These are phyloP conservation scores for Nemania sp. DNA, from an alignment of 2,329 filamentous ascomycete genomes.

Conservation along the genomic window DNA sequence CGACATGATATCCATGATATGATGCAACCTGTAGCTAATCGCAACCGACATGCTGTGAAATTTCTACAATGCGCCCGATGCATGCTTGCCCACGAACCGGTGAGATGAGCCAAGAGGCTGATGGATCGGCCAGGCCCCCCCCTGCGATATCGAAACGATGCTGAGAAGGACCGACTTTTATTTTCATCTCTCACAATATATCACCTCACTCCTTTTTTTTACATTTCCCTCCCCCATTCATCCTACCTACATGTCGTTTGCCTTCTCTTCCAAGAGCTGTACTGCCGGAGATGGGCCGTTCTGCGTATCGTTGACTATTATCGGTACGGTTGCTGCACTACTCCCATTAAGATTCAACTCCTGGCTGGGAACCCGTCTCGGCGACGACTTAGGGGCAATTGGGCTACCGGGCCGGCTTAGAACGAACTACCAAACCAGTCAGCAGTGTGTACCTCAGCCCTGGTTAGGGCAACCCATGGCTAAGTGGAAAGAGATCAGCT, in stretches of 20 bases:
- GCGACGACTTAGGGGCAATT: slow-evolving; percentile 62
- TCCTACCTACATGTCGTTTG: slow-evolving; percentile 42
- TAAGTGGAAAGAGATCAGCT: slow-evolving; percentile 45
- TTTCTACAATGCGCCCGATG: neutral
- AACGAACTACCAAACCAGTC: slow-evolving; percentile 63
- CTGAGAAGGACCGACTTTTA: slow-evolving; percentile 18
- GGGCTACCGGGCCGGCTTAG: slow-evolving; percentile 72
- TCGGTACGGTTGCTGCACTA: slow-evolving; percentile 20
- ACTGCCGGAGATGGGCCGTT: slow-evolving; percentile 39
- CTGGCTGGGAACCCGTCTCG: slow-evolving; percentile 52
- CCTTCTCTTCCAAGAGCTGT: slow-evolving; percentile 47
- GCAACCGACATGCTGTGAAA: too few species aligned
- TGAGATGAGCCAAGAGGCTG: neutral
- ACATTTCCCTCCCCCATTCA: neutral
- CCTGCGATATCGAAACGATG: neutral
- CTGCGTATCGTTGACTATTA: slow-evolving; percentile 33
- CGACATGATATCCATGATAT: too few species aligned
- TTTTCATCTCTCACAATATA: neutral
- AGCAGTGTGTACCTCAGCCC: neutral
- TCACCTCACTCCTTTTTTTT: neutral
- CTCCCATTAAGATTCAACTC: slow-evolving; percentile 44
- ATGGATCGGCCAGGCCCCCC: neutral
- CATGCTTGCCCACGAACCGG: neutral
- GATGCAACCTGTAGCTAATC: too few species aligned
- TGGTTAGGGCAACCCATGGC: neutral